Evolutionary conservation across 768 basidiomycete genomes (phyloP), one percentile per base, ranked within the genome.

Genomic region (Russula emetica): DNA sequence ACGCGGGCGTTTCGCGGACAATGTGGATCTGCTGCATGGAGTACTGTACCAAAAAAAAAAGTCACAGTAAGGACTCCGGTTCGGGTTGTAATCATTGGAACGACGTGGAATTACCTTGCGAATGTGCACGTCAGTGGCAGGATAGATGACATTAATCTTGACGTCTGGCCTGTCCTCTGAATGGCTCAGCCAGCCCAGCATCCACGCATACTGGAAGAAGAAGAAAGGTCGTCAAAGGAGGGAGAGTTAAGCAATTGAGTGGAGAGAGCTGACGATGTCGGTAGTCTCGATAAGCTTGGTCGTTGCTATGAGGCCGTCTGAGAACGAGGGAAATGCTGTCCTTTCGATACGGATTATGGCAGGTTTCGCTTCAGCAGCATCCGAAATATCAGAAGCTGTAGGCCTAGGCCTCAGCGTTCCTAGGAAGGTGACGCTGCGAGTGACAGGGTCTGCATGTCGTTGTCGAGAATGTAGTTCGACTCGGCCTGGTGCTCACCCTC

Each of bases 61-160:
- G n/a, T n/a, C n/a, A n/a, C n/a, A n/a, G n/a, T n/a, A 10, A 38
- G 32, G 32, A 38, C 20, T 24, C n/a, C 5, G 47, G 20, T 52
- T 62, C 16, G 45, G 53, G 24, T 28, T 51, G 30, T 6, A 13
- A 34, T 34, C 4, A 32, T 49, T n/a, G 36, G 38, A 47, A 63
- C 16, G 18, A 50, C 45, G 52, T 18, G 34, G 49, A 50, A 55
- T 69, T 34, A 86, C 90, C 81, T 97, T 97, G 65, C 81, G 82
- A 62, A 98, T 86, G 71, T 98, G 94, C 4, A 86, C 83, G 9
- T 94, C 90, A 0, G 93, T 98, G 1, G 93, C 93, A 18, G 96
- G 96, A 66, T 82, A 89, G 57, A 97, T 87, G 20, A 94, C 78
- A 65, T 85, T 90, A 67, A 98, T 82, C 76, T 92, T 92, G 62